Conservation (phyloP, 306 rosid genomes). For the Carpinus fangiana region DNA sequence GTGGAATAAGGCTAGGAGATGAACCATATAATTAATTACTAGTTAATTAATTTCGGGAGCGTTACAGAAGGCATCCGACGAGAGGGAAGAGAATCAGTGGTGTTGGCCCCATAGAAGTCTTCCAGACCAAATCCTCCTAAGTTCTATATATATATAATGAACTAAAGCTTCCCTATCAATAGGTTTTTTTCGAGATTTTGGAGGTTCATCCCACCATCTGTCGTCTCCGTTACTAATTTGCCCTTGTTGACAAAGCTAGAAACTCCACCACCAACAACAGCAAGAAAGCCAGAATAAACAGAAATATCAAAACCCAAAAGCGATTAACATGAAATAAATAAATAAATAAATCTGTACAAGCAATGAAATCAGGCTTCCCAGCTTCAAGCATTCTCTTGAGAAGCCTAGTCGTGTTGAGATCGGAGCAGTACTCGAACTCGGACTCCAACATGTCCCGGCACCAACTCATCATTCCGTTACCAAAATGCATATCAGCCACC, state of each 20-base stretch:
- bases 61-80: slow-evolving; percentile 59
- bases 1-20: too few species aligned
- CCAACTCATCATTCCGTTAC: slow-evolving; percentile 52
- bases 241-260: too few species aligned
- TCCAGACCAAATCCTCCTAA: slow-evolving; percentile 39
- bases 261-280: too few species aligned
- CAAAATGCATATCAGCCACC: slow-evolving; percentile 98
- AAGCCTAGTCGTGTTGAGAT: slow-evolving; percentile 74
- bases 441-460: slow-evolving; percentile 76
- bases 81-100: slow-evolving; percentile 54
- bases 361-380: slow-evolving; percentile 79
- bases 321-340: neutral
- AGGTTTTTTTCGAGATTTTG: too few species aligned
- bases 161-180: too few species aligned
- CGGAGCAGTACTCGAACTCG: slow-evolving; percentile 67
- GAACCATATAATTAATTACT: too few species aligned
- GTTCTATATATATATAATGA: neutral
- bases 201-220: too few species aligned
- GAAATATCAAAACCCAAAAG: neutral
- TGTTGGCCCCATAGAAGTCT: slow-evolving; percentile 35
- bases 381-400: slow-evolving; percentile 53
- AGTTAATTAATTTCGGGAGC: too few species aligned
- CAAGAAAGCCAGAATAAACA: too few species aligned
- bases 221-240: too few species aligned
- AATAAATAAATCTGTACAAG: slow-evolving; percentile 63